These are phyloP conservation scores for Tuber calosporum DNA, from an alignment of 495 filamentous ascomycete species.

Conservation along the genomic window DNA sequence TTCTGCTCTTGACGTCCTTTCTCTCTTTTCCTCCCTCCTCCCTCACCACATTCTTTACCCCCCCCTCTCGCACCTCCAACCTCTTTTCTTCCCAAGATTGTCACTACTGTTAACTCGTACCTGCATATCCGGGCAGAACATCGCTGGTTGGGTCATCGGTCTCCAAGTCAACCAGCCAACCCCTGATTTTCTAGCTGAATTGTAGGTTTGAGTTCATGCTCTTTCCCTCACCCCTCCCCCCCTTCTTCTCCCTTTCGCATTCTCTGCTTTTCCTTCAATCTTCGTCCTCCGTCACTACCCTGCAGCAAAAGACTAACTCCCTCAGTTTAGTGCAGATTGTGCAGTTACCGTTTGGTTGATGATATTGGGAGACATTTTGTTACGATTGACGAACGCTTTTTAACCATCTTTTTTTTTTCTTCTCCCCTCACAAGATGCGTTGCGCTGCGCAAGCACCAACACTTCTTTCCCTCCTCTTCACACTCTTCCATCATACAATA, in stretches of 20 bases:
- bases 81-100: neutral
- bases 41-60: slow-evolving; percentile 4
- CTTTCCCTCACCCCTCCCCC: slow-evolving; percentile 17
- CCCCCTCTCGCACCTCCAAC: neutral
- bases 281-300: neutral
- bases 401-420: slow-evolving; percentile 6
- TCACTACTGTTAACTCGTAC: slow-evolving; percentile 21
- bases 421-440: slow-evolving; percentile 27
- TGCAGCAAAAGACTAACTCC: neutral
- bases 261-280: neutral
- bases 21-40: neutral
- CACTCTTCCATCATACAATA: slow-evolving; percentile 29
- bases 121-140: slow-evolving; percentile 29
- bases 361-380: neutral
- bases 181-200: slow-evolving; percentile 13
- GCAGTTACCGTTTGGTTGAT: neutral
- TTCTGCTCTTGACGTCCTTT: neutral
- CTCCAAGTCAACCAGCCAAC: slow-evolving; percentile 17
- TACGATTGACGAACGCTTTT: slow-evolving; percentile 1
- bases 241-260: slow-evolving; percentile 22
- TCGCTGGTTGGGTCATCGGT: slow-evolving; percentile 31
- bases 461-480: slow-evolving; percentile 31
- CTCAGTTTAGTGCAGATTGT: neutral
- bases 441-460: slow-evolving; percentile 31
- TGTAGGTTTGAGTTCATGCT: slow-evolving; percentile 1